These are phyloP conservation scores for Cladosporium cucumerinum DNA, from an alignment of 2,329 filamentous ascomycete species.

Conservation along the genomic window DNA sequence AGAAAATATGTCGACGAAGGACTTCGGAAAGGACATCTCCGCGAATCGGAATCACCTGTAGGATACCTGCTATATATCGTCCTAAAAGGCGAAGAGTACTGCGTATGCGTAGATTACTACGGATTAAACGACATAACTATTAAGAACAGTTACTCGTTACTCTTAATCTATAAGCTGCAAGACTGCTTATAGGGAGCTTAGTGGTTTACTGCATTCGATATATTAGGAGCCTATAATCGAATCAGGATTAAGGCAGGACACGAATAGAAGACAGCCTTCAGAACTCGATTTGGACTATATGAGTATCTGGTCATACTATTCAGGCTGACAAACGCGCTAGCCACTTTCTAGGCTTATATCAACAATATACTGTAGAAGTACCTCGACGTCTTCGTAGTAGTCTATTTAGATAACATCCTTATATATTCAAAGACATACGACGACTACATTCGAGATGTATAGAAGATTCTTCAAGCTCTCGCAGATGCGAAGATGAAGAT, in stretches of 20 bases:
- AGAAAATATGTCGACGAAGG: neutral
- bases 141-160: constrained; percentile 10
- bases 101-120: neutral
- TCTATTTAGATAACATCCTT: constrained; percentile 28
- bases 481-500: neutral
- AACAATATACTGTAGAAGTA: constrained; percentile 25
- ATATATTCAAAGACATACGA: constrained; percentile 21
- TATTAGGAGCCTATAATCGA: neutral
- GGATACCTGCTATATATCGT: neutral
- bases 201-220: constrained; percentile 2
- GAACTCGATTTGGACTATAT: constrained; percentile 33
- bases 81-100: neutral
- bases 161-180: neutral
- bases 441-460: constrained; percentile 8
- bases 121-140: neutral
- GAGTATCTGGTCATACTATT: constrained; percentile 37
- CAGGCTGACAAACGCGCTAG: constrained; percentile 15
- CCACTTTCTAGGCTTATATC: constrained; percentile 14
- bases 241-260: neutral
- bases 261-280: constrained; percentile 26
- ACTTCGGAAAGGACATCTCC: neutral
- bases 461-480: neutral
- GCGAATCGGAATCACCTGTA: neutral
- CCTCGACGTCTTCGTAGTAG: constrained; percentile 25
- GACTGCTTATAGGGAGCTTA: neutral